Conservation (phyloP, 768 basidiomycete species). For the Termitomyces heimii region DNA sequence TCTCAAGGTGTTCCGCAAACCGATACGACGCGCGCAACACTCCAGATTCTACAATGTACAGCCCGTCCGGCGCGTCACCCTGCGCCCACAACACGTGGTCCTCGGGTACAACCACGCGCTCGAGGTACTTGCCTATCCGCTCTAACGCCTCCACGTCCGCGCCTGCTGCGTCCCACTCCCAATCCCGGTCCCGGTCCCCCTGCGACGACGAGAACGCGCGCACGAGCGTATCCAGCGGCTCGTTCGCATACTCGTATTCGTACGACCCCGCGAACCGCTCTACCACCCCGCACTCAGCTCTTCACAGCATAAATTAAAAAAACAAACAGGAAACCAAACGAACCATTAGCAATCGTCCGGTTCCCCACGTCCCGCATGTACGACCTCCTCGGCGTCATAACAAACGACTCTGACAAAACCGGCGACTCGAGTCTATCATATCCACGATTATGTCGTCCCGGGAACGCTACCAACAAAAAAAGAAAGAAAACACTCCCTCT, state of each 20-base stretch:
- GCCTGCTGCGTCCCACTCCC: too few species aligned
- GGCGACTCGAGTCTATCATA: slow-evolving; percentile 31
- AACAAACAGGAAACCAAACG: too few species aligned
- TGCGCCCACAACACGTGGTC: slow-evolving; percentile 71
- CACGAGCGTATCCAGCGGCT: slow-evolving; percentile 70
- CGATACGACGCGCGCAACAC: slow-evolving; percentile 78
- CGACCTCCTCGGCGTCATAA: slow-evolving; percentile 59
- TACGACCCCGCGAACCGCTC: slow-evolving; percentile 19
- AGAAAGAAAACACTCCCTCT: slow-evolving; percentile 21
- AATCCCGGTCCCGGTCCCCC: too few species aligned
- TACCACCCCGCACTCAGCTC: too few species aligned
- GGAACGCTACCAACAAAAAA: slow-evolving; percentile 34
- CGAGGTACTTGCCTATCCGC: slow-evolving; percentile 67
- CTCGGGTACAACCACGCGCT: slow-evolving; percentile 43
- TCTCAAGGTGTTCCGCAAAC: slow-evolving; percentile 62
- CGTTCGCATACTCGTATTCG: slow-evolving; percentile 29
- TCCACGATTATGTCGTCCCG: slow-evolving; percentile 49
- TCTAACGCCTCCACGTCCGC: slow-evolving; percentile 40
- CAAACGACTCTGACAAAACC: slow-evolving; percentile 32
- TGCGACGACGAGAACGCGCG: slow-evolving; percentile 80
- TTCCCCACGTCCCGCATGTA: slow-evolving; percentile 70
- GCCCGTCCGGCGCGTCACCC: slow-evolving; percentile 70
- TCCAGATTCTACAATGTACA: slow-evolving; percentile 88
- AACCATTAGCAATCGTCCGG: slow-evolving; percentile 61
- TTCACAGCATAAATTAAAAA: background rate